Evolutionary conservation across 306 rosid species (phyloP).

Genomic region (Acmispon strigosus): DNA sequence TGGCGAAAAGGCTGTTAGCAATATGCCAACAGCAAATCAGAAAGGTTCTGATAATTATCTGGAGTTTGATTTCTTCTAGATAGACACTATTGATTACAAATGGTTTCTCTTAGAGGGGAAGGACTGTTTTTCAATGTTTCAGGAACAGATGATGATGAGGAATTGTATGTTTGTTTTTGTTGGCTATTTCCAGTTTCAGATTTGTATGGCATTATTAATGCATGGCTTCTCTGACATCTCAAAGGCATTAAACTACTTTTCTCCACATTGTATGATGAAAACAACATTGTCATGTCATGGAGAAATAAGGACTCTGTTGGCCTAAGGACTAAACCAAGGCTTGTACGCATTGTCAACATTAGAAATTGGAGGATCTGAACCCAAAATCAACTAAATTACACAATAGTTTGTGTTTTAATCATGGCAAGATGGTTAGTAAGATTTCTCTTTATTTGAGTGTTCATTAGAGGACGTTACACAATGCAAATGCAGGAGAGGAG

Average conservation of each 20-base stretch:
- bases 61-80: slow-evolving; percentile 95
- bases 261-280: neutral
- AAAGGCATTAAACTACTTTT: slow-evolving; percentile 24
- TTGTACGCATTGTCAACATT: too few species aligned
- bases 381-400: too few species aligned
- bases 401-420: too few species aligned
- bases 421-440: too few species aligned
- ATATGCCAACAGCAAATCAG: slow-evolving; percentile 49
- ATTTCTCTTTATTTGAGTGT: too few species aligned
- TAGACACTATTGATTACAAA: slow-evolving; percentile 34
- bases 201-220: slow-evolving; percentile 56
- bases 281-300: too few species aligned
- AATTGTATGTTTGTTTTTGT: slow-evolving; percentile 55
- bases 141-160: slow-evolving; percentile 44
- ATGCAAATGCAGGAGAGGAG: too few species aligned
- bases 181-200: slow-evolving; percentile 47
- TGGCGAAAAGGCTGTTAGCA: slow-evolving; percentile 49
- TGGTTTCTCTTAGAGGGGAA: slow-evolving; percentile 39
- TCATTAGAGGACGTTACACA: too few species aligned
- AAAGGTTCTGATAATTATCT: slow-evolving; percentile 83
- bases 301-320: too few species aligned
- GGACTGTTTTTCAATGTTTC: slow-evolving; percentile 48
- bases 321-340: too few species aligned
- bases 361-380: too few species aligned
- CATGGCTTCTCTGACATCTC: slow-evolving; percentile 47